Evolutionary conservation across 2,329 filamentous ascomycete species (phyloP).

Genomic region (Aspergillus brasiliensis): DNA sequence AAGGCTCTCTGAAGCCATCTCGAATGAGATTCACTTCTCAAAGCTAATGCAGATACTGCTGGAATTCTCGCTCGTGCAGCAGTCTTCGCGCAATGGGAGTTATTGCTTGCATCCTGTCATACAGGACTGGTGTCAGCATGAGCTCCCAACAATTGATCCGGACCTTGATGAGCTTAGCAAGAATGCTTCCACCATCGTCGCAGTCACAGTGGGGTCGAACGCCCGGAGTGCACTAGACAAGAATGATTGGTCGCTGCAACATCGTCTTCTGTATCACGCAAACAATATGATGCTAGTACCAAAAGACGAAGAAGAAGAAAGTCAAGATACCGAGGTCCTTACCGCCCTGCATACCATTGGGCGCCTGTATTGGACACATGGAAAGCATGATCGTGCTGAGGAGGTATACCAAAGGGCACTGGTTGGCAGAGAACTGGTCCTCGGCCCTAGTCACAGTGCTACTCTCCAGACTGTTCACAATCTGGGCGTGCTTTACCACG

Average conservation of each 20-base stretch:
- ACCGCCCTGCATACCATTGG: neutral
- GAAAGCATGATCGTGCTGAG: neutral
- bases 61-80: neutral
- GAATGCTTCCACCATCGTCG: neutral
- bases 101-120: neutral
- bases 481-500: neutral
- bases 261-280: slow-evolving; percentile 23
- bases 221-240: neutral
- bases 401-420: neutral
- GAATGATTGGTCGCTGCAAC: slow-evolving; percentile 12
- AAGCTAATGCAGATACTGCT: neutral
- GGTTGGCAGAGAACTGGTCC: slow-evolving; percentile 17
- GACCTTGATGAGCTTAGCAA: neutral
- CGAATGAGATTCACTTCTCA: neutral
- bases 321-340: neutral
- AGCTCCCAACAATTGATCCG: neutral
- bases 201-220: neutral
- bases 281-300: neutral
- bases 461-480: slow-evolving; percentile 12
- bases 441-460: slow-evolving; percentile 23
- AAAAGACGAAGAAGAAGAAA: too few species aligned
- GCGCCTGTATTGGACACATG: neutral
- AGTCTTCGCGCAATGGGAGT: neutral
- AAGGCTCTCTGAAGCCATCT: too few species aligned
- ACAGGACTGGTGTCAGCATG: neutral